These are phyloP conservation scores for Barbatosphaeria neglecta DNA, from an alignment of 495 filamentous ascomycete genomes.

Conservation along the genomic window DNA sequence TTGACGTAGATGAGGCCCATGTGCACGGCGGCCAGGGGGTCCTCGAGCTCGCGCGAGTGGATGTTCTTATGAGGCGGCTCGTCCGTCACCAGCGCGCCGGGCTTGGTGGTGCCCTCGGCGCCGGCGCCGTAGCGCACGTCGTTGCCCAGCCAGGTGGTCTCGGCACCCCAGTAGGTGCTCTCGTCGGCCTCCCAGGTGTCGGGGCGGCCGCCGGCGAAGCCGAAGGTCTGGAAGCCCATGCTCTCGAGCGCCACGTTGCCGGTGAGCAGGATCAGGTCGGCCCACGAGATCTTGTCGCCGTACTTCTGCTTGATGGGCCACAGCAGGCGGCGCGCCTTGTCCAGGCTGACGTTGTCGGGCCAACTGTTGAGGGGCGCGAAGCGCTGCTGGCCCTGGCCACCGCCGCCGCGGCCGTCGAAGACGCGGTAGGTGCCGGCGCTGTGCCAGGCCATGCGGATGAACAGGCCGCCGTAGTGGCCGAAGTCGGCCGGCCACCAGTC, in stretches of 20 bases:
- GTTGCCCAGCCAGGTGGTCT: constrained; percentile 60
- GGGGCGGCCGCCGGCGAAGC: constrained; percentile 56
- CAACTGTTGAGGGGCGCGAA: constrained; percentile 71
- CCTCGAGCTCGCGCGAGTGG: constrained; percentile 48
- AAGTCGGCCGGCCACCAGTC: constrained; percentile 70
- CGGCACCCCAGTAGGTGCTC: constrained; percentile 62
- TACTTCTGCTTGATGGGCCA: constrained; percentile 79
- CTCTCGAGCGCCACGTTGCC: constrained; percentile 66
- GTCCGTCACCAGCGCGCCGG: constrained; percentile 35
- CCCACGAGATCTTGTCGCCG: constrained; percentile 69
- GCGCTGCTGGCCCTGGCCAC: constrained; percentile 59
- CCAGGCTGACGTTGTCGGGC: constrained; percentile 64
- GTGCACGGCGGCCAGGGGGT: constrained; percentile 51
- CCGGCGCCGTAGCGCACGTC: constrained; percentile 50
- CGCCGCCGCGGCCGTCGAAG: constrained; percentile 59
- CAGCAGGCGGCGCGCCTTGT: constrained; percentile 65
- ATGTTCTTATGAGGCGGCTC: constrained; percentile 39
- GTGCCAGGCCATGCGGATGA: constrained; percentile 71
- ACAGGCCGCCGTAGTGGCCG: constrained; percentile 65
- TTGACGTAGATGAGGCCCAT: constrained; percentile 74
- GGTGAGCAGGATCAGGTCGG: constrained; percentile 54
- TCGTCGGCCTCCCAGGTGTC: constrained; percentile 64
- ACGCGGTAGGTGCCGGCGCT: constrained; percentile 63
- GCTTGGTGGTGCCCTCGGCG: constrained; percentile 23
- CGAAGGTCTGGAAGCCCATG: constrained; percentile 63